Base-by-base conservation (phyloP, 1,139 yeast genomes). In the Petasospora rhodanensis region DNA sequence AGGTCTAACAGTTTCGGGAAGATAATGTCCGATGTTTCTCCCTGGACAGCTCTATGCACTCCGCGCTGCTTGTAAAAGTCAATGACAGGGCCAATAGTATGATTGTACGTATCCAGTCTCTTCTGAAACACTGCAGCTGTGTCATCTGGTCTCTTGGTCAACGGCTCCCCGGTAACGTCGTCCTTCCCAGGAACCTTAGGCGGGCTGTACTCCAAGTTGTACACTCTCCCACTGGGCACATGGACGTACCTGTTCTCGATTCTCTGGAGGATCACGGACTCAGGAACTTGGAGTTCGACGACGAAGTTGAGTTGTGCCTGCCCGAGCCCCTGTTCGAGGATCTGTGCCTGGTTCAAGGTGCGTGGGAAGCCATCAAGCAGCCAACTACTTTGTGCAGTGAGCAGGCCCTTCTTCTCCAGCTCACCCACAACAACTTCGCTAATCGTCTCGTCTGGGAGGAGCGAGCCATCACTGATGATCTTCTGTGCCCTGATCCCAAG, bases 321-420 rank as follows among this genome's bases (percentile, higher is more conserved):
- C 19, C 58, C 42, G 31, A 87, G 62, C 8, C 70, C 68, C 14
- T 52, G 43, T 37, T 76, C 76, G 27, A 89, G 62, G 6, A 67
- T 68, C 20, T 58, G 51, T 0, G 96, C 96, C 58, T 89, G 97
- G 4, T 60, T 61, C 16, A 64, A 56, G 0, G 93, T 89, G 41
- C 97, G 65, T 3, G 97, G 97, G 53, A 87, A 89, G 29, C 97
- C 97, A 54, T 89, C 97, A 34, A 89, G 64, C 19, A 89, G 62
- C 87, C 95, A 87, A 10, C 25, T 64, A 2, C 77, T 47, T 5
- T 57, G 38, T 1, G 58, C 34, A 29, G 63, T 59, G 28, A 80
- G 62, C 76, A 82, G 76, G 4, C 61, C 53, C 14, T 61, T 52
- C 8, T 48, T 40, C 12, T 47, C 35, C 38, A 85, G 57, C 41